Evolutionary conservation across 257 asterid genomes (phyloP).

Genomic region (Capsicum chinense): DNA sequence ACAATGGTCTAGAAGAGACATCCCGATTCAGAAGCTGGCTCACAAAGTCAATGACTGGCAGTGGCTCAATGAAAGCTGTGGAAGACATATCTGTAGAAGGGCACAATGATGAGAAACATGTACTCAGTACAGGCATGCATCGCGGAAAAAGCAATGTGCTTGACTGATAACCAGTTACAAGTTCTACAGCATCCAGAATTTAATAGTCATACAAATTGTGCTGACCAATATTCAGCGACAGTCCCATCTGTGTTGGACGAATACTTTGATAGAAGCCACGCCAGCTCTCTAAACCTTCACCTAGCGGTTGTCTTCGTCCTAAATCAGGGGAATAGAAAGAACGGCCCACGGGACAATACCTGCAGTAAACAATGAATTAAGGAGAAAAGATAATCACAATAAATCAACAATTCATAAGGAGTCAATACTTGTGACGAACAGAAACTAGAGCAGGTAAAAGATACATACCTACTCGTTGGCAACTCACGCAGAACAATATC

Average conservation of each 20-base stretch:
- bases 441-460: not conserved
- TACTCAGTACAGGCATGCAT: not conserved
- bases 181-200: not conserved
- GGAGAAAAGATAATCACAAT: not conserved
- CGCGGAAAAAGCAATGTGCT: not conserved
- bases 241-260: conserved; percentile 99
- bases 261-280: conserved; percentile 97
- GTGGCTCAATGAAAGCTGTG: conserved; percentile 97
- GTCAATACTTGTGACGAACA: not conserved
- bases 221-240: conserved; percentile 91
- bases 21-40: conserved; percentile 85
- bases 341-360: conserved; percentile 80
- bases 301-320: conserved; percentile 84
- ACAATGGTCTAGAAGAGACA: conserved; percentile 69
- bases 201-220: not conserved
- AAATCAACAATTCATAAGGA: not conserved
- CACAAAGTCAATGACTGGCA: conserved; percentile 86
- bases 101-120: not conserved
- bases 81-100: conserved; percentile 86
- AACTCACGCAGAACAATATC: conserved; percentile 94
- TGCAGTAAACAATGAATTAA: conserved; percentile 33
- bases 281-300: conserved; percentile 98
- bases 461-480: conserved; percentile 68
- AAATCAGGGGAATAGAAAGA: conserved; percentile 85
- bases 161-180: not conserved